Evolutionary conservation across 352 stramenopile species (phyloP), one percentile per base, ranked within the genome.

Genomic region (Pythium plurisporium): DNA sequence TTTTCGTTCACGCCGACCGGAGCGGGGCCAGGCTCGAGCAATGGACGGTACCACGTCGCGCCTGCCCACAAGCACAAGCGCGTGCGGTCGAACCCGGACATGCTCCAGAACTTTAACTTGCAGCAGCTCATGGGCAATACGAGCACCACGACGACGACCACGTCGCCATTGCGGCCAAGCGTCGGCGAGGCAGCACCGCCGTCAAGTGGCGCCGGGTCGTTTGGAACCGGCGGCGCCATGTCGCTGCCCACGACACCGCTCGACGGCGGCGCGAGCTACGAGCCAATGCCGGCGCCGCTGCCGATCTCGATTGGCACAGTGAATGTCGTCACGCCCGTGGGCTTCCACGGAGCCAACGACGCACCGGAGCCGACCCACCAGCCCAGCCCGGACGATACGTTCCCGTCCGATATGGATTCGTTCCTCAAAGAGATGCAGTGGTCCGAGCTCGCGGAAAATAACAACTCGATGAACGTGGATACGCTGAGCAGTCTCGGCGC

Each of bases 31-130:
- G 23, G 15, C 12, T 49, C 22, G 27, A n/a, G 25, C 4, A 51
- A 20, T 33, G 31, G 46, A 15, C 48, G 50, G 15, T 72, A 69
- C 57, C 49, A 72, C 43, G 41, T 60, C 12, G 55, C 65, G 14
- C 34, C 65, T 6, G 31, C 55, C 37, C 59, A 72, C 57, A 62
- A 65, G 42, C 65, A 72, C 62, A 72, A 72, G 54, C 65, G 65
- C 41, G 59, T 69, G 25, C 46, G 55, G 14, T 72, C 65, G 26
- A 72, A 69, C 49, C 62, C 65, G n/a, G 60, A 72, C 36, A 57
- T 65, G 59, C 43, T 66, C 9, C 60, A 68, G 49, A 66, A n/a
- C 23, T 23, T 62, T 8, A 63, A 43, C 27, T 70, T 54, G 47
- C 63, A 66, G 53, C 57, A 65, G 19, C 25, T 62, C n/a, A n/a